Base-by-base conservation (phyloP, 163 green algal species). In the Scenedesmus sp. region DNA sequence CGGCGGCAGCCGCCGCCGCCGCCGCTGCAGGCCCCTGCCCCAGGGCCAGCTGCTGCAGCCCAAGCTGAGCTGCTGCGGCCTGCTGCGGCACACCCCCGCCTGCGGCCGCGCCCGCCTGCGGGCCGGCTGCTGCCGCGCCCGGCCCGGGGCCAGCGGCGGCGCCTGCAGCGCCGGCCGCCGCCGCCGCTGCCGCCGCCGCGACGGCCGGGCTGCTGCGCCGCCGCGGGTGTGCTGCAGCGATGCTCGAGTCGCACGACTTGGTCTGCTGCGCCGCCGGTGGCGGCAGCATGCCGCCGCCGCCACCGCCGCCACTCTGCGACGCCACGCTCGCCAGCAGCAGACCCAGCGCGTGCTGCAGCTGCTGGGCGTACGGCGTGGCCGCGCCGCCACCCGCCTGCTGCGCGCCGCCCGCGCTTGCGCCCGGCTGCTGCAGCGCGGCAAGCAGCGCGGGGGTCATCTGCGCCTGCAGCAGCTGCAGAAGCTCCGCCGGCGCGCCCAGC, bases 181-280 rank as follows among this genome's bases (percentile, higher is more conserved):
- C 54, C 28, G 70, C 70, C 13, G 70, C 54, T 45, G 70, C 70
- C 60, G 54, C n/a, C 34, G 53, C 70, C 7, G 48, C 39, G 39
- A 10, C 39, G 7, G 39, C 39, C 10, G 6, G 6, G 39, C 36
- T 47, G 60, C 60, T 67, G 56, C 39, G 22, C 56, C 56, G 56
- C 39, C 22, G 24, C 33, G 14, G 56, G 4, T 69, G 36, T 26
- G 36, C 7, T 53, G 34, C 53, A 29, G 24, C 53, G 1, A 77
- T 44, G 22, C 69, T 77, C 4, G 69, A 77, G n/a, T 77, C 69
- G 48, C 69, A 77, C 6, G 69, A 77, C 31, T 56, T 65, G 44
- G 69, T n/a, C 22, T 70, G 62, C 22, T 53, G 36, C 4, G 42
- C 73, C 31, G 42, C 29, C 31, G 24, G 3, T 13, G 48, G 48